Evolutionary conservation across 2,329 filamentous ascomycete species (phyloP).

Genomic region (Cordyceps fumosorosea): DNA sequence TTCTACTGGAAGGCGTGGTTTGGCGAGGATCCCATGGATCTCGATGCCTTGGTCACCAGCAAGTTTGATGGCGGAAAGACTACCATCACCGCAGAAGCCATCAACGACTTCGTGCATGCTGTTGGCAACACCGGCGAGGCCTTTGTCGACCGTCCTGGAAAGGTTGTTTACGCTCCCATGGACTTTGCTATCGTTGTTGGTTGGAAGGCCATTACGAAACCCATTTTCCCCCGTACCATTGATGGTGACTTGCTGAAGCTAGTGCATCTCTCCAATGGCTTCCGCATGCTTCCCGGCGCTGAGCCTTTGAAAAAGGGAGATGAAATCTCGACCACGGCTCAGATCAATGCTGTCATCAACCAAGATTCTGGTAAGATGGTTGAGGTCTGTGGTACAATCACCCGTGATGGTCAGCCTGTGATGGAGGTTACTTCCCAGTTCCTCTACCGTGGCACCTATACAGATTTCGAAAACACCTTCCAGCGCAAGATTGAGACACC

Average conservation of each 20-base stretch:
- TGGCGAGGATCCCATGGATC: constrained; percentile 73
- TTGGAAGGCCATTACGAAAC: constrained; percentile 99
- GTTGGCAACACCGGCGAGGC: constrained; percentile 97
- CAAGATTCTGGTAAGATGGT: constrained; percentile 99
- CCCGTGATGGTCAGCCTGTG: constrained; percentile 71
- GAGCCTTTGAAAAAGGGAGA: constrained; percentile 95
- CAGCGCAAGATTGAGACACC: constrained; percentile 94
- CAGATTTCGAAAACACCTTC: constrained; percentile 96
- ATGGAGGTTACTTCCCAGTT: constrained; percentile 99
- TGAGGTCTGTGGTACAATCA: constrained; percentile 96
- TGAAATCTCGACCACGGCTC: constrained; percentile 83
- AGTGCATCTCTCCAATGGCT: constrained; percentile 93
- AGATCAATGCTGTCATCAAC: constrained; percentile 96
- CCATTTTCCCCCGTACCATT: constrained; percentile 94
- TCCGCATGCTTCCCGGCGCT: constrained; percentile 96
- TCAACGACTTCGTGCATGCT: constrained; percentile 98
- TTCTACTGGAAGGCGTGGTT: constrained; percentile 99
- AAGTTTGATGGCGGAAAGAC: constrained; percentile 85
- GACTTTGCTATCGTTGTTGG: constrained; percentile 97
- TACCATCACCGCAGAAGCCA: constrained; percentile 82
- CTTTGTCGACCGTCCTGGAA: constrained; percentile 91
- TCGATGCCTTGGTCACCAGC: constrained; percentile 77
- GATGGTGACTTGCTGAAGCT: constrained; percentile 94
- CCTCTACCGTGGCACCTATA: constrained; percentile 88
- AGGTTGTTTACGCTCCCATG: constrained; percentile 93